These are phyloP conservation scores for Plasmodium knowlesi DNA, from an alignment of 169 alveolate species.

Conservation along the genomic window DNA sequence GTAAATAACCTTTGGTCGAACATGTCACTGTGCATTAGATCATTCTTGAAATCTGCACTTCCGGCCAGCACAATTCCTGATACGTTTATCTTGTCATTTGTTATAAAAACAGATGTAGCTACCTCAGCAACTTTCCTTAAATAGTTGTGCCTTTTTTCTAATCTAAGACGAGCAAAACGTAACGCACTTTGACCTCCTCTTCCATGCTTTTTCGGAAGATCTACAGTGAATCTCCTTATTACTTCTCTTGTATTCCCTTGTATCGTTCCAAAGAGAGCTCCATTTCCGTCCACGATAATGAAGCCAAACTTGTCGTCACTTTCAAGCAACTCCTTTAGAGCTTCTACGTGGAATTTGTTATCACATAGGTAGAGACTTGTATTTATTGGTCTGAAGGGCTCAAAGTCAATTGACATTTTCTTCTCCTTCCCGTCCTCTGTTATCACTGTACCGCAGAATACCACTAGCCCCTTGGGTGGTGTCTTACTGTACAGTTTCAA, in stretches of 20 bases:
- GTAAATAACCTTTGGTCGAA: constrained; percentile 96
- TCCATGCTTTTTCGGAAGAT: constrained; percentile 99
- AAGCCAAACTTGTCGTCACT: constrained; percentile 98
- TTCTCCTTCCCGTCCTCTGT: constrained; percentile 97
- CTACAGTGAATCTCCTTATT: constrained; percentile 95
- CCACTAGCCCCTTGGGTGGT: constrained; percentile 98
- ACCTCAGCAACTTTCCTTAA: constrained; percentile 98
- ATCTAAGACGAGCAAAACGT: constrained; percentile 99
- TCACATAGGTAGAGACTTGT: constrained; percentile 97
- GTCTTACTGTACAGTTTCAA: constrained; percentile 95
- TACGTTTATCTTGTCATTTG: constrained; percentile 95
- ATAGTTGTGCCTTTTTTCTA: constrained; percentile 98
- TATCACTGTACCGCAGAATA: constrained; percentile 97
- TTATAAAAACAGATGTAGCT: constrained; percentile 96
- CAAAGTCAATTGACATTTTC: constrained; percentile 96
- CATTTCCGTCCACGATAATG: constrained; percentile 98
- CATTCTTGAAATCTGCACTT: constrained; percentile 98
- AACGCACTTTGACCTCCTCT: constrained; percentile 99
- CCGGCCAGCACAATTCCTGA: constrained; percentile 96
- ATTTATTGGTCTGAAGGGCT: constrained; percentile 98
- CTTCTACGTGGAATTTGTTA: constrained; percentile 96
- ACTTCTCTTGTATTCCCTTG: constrained; percentile 95
- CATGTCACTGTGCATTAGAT: constrained; percentile 91
- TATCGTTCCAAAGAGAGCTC: constrained; percentile 97
- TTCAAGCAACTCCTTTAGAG: constrained; percentile 89